These are phyloP conservation scores for Cymbidium sinense DNA, from an alignment of 106 monocot species.

Conservation along the genomic window DNA sequence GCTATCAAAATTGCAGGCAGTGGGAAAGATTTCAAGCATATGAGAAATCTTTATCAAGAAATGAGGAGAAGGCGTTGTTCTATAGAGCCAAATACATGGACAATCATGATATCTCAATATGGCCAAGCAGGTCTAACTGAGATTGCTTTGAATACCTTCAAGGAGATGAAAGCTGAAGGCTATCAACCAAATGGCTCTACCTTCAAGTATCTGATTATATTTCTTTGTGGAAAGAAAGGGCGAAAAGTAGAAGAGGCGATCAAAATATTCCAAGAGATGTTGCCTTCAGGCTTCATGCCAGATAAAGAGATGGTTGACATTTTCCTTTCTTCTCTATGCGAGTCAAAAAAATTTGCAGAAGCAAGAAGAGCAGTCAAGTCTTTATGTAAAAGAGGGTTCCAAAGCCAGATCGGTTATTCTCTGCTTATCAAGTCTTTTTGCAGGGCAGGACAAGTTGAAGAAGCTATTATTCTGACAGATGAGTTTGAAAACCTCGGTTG, in stretches of 20 bases:
- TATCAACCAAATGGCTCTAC: constrained; percentile 47
- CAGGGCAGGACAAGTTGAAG: constrained; percentile 47
- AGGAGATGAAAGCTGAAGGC: constrained; percentile 65
- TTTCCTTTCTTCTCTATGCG: constrained; percentile 72
- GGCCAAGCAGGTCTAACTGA: constrained; percentile 79
- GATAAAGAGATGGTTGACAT: constrained; percentile 50
- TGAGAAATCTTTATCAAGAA: constrained; percentile 65
- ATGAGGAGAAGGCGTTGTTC: constrained; percentile 46
- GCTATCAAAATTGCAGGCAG: constrained; percentile 82
- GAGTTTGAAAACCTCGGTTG: constrained; percentile 42
- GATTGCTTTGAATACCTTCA: constrained; percentile 62
- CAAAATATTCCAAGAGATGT: constrained; percentile 67
- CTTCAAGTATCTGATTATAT: constrained; percentile 68
- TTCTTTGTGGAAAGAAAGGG: constrained; percentile 71
- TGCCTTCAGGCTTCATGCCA: constrained; percentile 38
- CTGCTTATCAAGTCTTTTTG: constrained; percentile 62
- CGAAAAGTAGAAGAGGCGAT: constrained; percentile 54
- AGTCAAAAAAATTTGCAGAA: constrained; percentile 32
- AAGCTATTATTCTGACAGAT: constrained; percentile 31
- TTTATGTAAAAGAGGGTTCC: constrained; percentile 51
- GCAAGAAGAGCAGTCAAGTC: constrained; percentile 40
- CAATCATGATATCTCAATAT: constrained; percentile 85
- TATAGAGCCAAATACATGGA: constrained; percentile 72
- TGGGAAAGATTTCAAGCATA: constrained; percentile 77
- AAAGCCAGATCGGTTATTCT: constrained; percentile 39